Percentiles rank a stretch among this genome's conserved stretches.
Evolutionary conservation across 2,329 filamentous ascomycete species (phyloP).

Genomic region (Geosmithia flava): DNA sequence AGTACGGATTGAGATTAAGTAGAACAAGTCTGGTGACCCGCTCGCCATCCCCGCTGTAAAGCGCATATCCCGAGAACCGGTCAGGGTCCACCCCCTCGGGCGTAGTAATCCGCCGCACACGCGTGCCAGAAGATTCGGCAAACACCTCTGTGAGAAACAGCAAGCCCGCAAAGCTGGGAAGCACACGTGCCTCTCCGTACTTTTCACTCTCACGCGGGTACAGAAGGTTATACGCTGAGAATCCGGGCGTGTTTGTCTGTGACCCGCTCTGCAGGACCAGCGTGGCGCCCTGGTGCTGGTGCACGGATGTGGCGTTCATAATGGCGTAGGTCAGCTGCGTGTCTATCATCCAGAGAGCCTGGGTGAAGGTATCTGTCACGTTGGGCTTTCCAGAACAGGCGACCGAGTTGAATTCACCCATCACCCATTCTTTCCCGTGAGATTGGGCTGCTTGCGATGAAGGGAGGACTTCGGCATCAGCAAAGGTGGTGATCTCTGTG

Average conservation of each 20-base stretch:
- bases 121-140: not conserved
- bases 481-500: too few relatives aligned
- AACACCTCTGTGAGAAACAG: slow-evolving; percentile 7
- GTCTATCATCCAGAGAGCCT: slow-evolving; percentile 25
- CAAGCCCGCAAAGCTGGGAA: slow-evolving; percentile 5
- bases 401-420: slow-evolving; percentile 27
- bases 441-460: not conserved
- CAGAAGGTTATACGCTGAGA: slow-evolving; percentile 7
- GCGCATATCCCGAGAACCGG: too few relatives aligned
- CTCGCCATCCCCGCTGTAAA: too few relatives aligned
- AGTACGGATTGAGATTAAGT: too few relatives aligned
- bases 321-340: slow-evolving; percentile 22
- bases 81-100: too few relatives aligned
- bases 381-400: slow-evolving; percentile 22
- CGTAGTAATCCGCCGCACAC: not conserved
- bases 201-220: slow-evolving; percentile 7
- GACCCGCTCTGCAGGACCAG: slow-evolving; percentile 6
- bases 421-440: slow-evolving; percentile 8
- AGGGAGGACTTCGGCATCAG: too few relatives aligned
- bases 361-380: slow-evolving; percentile 26
- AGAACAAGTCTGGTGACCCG: too few relatives aligned
- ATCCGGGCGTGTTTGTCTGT: slow-evolving; percentile 6
- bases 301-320: slow-evolving; percentile 20
- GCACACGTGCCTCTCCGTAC: slow-evolving; percentile 4
- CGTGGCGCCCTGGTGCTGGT: slow-evolving; percentile 15